Percentiles rank a stretch among this genome's conserved stretches.
These are phyloP conservation scores for Citrus maxima DNA, from an alignment of 345 rosid genomes.

Conservation along the genomic window DNA sequence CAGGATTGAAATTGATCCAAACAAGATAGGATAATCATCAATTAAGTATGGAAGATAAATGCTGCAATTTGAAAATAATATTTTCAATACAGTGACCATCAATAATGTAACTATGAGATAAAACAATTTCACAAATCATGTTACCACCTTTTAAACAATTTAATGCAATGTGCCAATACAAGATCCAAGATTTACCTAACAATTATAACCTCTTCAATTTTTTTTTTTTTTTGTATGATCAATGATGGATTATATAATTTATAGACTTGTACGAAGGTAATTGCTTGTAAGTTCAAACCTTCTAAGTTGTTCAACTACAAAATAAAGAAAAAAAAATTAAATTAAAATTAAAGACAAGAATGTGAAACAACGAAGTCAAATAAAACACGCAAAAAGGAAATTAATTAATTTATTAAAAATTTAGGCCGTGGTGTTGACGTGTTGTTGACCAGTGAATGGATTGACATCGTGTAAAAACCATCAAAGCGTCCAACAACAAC, in stretches of 20 bases:
- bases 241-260: background rate
- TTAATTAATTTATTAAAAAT: background rate
- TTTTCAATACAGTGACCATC: background rate
- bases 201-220: background rate
- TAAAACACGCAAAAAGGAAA: background rate
- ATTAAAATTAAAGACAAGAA: too few relatives aligned
- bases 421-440: background rate
- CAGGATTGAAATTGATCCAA: background rate
- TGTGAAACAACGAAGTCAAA: background rate
- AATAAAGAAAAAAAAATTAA: background rate
- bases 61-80: background rate
- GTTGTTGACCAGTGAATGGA: background rate
- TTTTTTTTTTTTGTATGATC: background rate
- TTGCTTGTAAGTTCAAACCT: background rate
- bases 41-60: background rate
- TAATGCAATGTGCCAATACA: background rate
- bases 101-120: background rate
- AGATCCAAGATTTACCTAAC: background rate
- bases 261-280: background rate
- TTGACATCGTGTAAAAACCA: background rate
- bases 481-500: background rate
- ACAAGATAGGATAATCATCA: background rate
- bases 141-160: background rate
- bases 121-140: background rate
- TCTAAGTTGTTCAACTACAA: background rate